These are phyloP conservation scores for Luzula sylvatica DNA, from an alignment of 176 grass and related monocot species.

Conservation along the genomic window DNA sequence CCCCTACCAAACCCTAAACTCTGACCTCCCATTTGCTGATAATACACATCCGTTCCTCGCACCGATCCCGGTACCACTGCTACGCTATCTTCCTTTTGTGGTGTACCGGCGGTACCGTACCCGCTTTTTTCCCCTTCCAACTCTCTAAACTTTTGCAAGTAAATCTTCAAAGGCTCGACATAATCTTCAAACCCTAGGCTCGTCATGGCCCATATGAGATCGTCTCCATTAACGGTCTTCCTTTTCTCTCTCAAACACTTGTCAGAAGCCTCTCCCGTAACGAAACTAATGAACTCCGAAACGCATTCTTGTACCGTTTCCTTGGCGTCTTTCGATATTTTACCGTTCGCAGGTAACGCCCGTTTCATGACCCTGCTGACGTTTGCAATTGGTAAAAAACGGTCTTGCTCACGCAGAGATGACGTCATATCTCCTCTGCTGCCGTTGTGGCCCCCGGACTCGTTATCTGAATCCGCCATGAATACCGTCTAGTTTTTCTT, in stretches of 20 bases:
- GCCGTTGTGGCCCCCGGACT: constrained; percentile 50
- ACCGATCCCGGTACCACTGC: constrained; percentile 45
- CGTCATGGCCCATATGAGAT: constrained; percentile 93
- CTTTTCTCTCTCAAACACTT: constrained; percentile 98
- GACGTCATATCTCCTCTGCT: constrained; percentile 15
- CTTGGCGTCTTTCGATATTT: constrained; percentile 96
- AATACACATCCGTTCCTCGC: constrained; percentile 36
- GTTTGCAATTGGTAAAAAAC: constrained; percentile 91
- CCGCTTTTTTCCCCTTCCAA: constrained; percentile 68
- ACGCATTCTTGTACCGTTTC: constrained; percentile 99
- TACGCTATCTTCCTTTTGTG: background rate
- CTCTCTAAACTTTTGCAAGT: constrained; percentile 90
- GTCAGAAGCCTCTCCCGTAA: constrained; percentile 94
- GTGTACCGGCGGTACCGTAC: constrained; percentile 5
- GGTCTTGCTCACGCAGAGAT: constrained; percentile 69
- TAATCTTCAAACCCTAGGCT: constrained; percentile 97
- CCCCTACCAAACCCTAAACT: constrained; percentile 27
- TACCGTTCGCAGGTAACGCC: constrained; percentile 81
- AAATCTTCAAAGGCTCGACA: constrained; percentile 84
- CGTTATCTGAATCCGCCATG: constrained; percentile 87
- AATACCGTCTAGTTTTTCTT: no score
- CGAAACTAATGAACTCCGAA: constrained; percentile 95
- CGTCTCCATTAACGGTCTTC: constrained; percentile 97
- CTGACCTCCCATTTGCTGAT: constrained; percentile 36
- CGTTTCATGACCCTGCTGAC: constrained; percentile 99